Evolutionary conservation across 148 eudicot species (phyloP).

Genomic region (Vaccinium myrtillus): DNA sequence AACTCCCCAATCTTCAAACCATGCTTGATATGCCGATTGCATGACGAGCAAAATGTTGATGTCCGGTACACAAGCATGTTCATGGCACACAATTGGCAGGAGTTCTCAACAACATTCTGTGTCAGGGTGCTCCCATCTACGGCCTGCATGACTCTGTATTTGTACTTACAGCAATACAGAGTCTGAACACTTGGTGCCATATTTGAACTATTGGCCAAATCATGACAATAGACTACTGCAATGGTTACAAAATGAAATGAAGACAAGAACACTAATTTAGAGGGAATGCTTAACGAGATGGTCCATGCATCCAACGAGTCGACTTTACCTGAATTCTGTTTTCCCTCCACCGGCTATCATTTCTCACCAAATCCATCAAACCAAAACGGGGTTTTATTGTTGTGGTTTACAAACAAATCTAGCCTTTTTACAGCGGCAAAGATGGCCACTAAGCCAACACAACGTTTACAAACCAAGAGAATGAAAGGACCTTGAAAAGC

Average conservation of each 20-base stretch:
- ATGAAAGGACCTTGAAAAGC: not conserved
- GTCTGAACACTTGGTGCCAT: too few relatives aligned
- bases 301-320: too few relatives aligned
- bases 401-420: not conserved
- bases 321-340: not conserved
- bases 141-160: constrained; percentile 33
- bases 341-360: not conserved
- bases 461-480: not conserved
- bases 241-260: too few relatives aligned
- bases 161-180: constrained; percentile 4
- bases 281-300: too few relatives aligned
- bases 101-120: constrained; percentile 37
- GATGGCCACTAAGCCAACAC: not conserved
- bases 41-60: constrained; percentile 71
- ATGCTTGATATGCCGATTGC: constrained; percentile 56
- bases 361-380: not conserved
- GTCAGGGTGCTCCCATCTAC: constrained; percentile 25
- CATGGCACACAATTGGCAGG: constrained; percentile 64
- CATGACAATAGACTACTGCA: too few relatives aligned
- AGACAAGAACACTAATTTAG: too few relatives aligned
- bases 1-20: constrained; percentile 33
- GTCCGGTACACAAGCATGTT: constrained; percentile 52
- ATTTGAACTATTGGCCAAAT: too few relatives aligned
- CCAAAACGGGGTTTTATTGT: not conserved
- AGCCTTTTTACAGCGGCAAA: not conserved